phyloP scores from a whole-genome alignment of 768 basidiomycete species.

The Rhodotorula diobovata region DNA sequence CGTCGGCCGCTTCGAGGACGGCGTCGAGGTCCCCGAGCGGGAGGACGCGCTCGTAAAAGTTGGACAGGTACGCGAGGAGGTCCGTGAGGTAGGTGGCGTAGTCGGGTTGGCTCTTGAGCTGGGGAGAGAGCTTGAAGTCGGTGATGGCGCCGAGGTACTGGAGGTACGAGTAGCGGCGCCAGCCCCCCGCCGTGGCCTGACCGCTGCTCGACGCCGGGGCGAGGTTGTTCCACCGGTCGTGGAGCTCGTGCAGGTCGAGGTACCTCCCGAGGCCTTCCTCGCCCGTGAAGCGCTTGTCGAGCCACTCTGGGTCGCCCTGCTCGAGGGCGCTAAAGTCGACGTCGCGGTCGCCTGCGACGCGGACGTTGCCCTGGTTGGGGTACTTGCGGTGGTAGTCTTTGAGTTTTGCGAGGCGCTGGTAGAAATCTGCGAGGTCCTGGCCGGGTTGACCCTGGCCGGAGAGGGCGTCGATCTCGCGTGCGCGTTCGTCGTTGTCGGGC shows the following conservation, averaged over 20 bases:
- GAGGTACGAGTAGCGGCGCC: conserved; percentile 76
- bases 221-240: conserved; percentile 82
- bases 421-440: conserved; percentile 81
- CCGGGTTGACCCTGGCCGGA: conserved; percentile 38
- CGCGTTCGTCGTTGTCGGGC: conserved; percentile 27
- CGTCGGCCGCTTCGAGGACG: conserved; percentile 61
- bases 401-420: conserved; percentile 88
- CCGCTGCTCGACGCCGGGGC: conserved; percentile 60
- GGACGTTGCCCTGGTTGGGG: conserved; percentile 64
- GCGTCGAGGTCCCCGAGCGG: conserved; percentile 73
- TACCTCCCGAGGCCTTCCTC: conserved; percentile 94
- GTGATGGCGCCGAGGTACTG: conserved; percentile 74
- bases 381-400: conserved; percentile 95
- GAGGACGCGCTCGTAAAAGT: conserved; percentile 76
- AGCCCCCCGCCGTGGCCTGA: conserved; percentile 25
- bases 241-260: conserved; percentile 83
- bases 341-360: conserved; percentile 24
- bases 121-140: conserved; percentile 33
- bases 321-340: conserved; percentile 58
- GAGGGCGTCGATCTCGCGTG: conserved; percentile 39
- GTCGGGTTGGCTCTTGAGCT: conserved; percentile 60
- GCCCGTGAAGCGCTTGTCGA: conserved; percentile 73
- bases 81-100: conserved; percentile 85
- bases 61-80: conserved; percentile 76
- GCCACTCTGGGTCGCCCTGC: conserved; percentile 31